phyloP scores from a whole-genome alignment of 2,329 filamentous ascomycete genomes.

The Calonectria montana region DNA sequence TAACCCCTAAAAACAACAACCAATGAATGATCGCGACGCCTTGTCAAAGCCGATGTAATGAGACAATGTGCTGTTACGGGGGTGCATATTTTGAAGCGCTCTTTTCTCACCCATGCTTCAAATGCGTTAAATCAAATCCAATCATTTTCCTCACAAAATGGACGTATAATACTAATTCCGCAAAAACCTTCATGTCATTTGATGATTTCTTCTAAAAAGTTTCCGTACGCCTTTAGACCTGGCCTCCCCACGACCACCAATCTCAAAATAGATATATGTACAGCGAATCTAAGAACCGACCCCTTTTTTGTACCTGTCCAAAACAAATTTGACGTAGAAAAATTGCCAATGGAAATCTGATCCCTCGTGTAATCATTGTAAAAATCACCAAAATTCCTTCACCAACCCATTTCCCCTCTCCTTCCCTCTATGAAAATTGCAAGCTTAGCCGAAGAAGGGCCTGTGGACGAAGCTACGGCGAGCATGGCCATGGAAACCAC shows the following conservation, averaged over 20 bases:
- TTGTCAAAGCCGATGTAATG: neutral
- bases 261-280: constrained; percentile 17
- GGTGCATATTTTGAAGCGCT: neutral
- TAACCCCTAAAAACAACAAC: neutral
- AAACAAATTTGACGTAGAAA: neutral
- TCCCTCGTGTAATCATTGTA: neutral
- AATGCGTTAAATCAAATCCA: neutral
- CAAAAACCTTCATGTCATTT: neutral
- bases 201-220: neutral
- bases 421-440: too few relatives aligned
- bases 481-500: neutral
- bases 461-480: constrained; percentile 28
- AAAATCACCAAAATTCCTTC: neutral
- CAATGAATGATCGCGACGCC: neutral
- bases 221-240: neutral
- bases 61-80: neutral
- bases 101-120: neutral
- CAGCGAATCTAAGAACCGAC: constrained; percentile 17
- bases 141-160: neutral
- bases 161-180: neutral
- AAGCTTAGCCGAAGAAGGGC: constrained; percentile 34
- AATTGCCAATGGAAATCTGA: constrained; percentile 4
- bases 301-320: constrained; percentile 15
- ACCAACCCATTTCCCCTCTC: neutral
- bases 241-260: neutral